Evolutionary conservation across 495 filamentous ascomycete species (phyloP).

Genomic region (Letharia lupina): DNA sequence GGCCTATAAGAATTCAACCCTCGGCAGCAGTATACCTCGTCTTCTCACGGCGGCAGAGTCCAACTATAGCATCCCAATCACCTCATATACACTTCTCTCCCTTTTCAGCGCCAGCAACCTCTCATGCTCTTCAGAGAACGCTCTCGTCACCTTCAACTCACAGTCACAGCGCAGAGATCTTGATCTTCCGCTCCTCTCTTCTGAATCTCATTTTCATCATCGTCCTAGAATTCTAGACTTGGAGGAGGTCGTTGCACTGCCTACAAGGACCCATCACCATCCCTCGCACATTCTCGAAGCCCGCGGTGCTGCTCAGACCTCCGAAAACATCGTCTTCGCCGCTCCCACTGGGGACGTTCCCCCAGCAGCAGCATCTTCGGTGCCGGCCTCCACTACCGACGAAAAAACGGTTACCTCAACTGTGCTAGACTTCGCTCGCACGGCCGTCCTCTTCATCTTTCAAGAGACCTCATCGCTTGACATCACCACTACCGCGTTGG

Average conservation of each 20-base stretch:
- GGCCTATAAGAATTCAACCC: conserved; percentile 57
- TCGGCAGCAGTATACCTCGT: conserved; percentile 68
- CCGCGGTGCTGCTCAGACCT: conserved; percentile 33
- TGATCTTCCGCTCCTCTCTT: conserved; percentile 9
- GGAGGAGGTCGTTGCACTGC: conserved; percentile 11
- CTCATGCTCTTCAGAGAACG: conserved; percentile 73
- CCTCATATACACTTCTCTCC: conserved; percentile 55
- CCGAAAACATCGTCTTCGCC: conserved; percentile 40
- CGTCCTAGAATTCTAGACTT: background rate
- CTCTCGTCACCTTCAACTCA: conserved; percentile 73
- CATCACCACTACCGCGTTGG: conserved; percentile 31
- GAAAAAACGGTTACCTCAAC: conserved; percentile 20
- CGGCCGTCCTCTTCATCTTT: conserved; percentile 44
- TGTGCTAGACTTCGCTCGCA: conserved; percentile 41
- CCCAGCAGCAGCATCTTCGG: conserved; percentile 17
- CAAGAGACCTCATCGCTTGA: conserved; percentile 39
- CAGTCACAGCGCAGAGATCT: conserved; percentile 24
- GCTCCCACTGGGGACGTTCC: conserved; percentile 20
- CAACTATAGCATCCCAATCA: conserved; percentile 70
- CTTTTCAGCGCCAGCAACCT: conserved; percentile 67
- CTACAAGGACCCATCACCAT: conserved; percentile 7
- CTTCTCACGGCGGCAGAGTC: conserved; percentile 54
- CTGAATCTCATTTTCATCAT: conserved; percentile 2
- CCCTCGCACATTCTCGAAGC: conserved; percentile 28
- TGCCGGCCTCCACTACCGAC: conserved; percentile 16